These are phyloP conservation scores for Aspergillus carlsbadensis DNA, from an alignment of 495 filamentous ascomycete species.

Conservation along the genomic window DNA sequence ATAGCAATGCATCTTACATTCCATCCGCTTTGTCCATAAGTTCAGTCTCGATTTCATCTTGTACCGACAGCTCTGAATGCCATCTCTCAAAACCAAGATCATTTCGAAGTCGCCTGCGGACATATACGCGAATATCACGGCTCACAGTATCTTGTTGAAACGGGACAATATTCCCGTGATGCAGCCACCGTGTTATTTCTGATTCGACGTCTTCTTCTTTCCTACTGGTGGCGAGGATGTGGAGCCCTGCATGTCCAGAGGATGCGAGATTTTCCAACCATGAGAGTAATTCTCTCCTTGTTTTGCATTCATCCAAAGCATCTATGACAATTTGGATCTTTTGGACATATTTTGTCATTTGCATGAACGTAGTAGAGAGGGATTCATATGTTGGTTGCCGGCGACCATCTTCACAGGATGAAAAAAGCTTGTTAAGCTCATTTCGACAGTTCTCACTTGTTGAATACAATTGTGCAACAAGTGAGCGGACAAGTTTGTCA, in stretches of 20 bases:
- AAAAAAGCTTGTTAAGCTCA: conserved; percentile 11
- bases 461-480: conserved; percentile 24
- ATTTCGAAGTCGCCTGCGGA: conserved; percentile 11
- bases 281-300: conserved; percentile 15
- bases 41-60: conserved; percentile 23
- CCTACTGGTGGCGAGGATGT: conserved; percentile 23
- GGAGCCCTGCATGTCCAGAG: conserved; percentile 8
- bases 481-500: conserved; percentile 22
- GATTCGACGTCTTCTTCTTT: conserved; percentile 27
- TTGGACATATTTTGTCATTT: conserved; percentile 19
- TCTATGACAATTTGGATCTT: conserved; percentile 30
- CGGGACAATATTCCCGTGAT: not conserved
- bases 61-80: conserved; percentile 14
- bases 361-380: not conserved
- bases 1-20: conserved; percentile 29
- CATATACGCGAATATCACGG: conserved; percentile 24
- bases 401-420: conserved; percentile 11
- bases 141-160: conserved; percentile 15
- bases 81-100: conserved; percentile 20
- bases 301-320: conserved; percentile 32
- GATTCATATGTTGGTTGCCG: conserved; percentile 12
- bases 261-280: conserved; percentile 14
- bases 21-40: conserved; percentile 31
- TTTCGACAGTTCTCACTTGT: conserved; percentile 9
- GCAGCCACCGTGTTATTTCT: conserved; percentile 29